These are phyloP conservation scores for Pseudogymnoascus sp. DNA, from an alignment of 2,329 filamentous ascomycete genomes.

Conservation along the genomic window DNA sequence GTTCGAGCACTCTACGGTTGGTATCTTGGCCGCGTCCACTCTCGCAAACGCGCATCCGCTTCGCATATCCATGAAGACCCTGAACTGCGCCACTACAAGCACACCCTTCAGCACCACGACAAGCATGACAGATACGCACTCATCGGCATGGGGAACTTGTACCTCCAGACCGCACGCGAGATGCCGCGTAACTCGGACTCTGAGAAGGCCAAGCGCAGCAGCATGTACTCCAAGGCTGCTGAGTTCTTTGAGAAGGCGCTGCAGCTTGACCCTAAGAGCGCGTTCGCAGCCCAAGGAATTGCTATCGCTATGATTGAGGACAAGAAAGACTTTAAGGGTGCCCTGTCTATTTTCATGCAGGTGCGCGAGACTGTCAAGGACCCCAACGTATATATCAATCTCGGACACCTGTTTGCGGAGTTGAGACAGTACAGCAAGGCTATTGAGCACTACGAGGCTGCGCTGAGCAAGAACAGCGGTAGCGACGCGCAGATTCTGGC, in stretches of 20 bases:
- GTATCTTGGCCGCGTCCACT: conserved; percentile 76
- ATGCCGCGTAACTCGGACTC: conserved; percentile 87
- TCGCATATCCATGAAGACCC: conserved; percentile 67
- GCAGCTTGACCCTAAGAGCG: conserved; percentile 89
- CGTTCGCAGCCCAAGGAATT: conserved; percentile 91
- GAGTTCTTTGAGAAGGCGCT: conserved; percentile 98
- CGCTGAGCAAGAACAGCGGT: conserved; percentile 55
- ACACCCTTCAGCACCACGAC: conserved; percentile 87
- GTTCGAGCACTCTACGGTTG: conserved; percentile 90
- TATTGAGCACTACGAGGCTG: conserved; percentile 88
- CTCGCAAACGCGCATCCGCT: conserved; percentile 74
- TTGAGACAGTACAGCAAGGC: conserved; percentile 83
- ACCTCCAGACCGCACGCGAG: conserved; percentile 78
- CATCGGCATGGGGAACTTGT: conserved; percentile 91
- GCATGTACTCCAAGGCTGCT: conserved; percentile 82
- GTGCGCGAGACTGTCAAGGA: conserved; percentile 87
- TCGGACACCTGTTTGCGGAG: conserved; percentile 89
- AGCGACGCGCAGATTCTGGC: conserved; percentile 60
- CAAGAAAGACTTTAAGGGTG: conserved; percentile 78
- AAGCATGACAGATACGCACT: conserved; percentile 98
- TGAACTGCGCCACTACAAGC: conserved; percentile 92
- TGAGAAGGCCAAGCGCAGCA: conserved; percentile 84
- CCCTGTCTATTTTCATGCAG: conserved; percentile 82
- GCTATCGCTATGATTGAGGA: conserved; percentile 93
- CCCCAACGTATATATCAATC: conserved; percentile 80